Percentiles rank a stretch among this genome's conserved stretches.
These are phyloP conservation scores for Tetrastigma voinierianum DNA, from an alignment of 164 flowering plant species.

Conservation along the genomic window DNA sequence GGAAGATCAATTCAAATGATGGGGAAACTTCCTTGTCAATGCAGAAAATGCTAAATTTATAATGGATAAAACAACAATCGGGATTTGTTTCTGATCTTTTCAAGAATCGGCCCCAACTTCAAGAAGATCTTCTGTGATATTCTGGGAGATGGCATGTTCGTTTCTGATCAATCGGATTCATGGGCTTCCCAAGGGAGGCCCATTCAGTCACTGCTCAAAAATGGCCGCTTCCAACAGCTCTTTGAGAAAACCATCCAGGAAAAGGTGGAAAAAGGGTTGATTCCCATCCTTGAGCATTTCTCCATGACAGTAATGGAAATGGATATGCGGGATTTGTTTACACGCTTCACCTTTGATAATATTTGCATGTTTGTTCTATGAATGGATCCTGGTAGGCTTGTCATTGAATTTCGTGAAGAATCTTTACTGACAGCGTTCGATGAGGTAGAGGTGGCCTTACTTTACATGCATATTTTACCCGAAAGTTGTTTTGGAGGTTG, in stretches of 20 bases:
- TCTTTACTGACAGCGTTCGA: slow-evolving; percentile 21
- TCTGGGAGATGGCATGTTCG: slow-evolving; percentile 18
- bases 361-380: too few relatives aligned
- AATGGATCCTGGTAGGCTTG: slow-evolving; percentile 17
- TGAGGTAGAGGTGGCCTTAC: slow-evolving; percentile 13
- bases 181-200: slow-evolving; percentile 25
- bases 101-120: slow-evolving; percentile 1
- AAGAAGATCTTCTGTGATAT: slow-evolving; percentile 11
- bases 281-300: slow-evolving; percentile 24
- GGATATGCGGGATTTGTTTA: slow-evolving; percentile 29
- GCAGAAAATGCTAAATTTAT: too few relatives aligned
- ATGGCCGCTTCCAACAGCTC: too few relatives aligned
- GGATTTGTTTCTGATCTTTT: background rate
- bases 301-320: slow-evolving; percentile 8
- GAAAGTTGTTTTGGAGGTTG: too few relatives aligned
- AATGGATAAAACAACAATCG: too few relatives aligned
- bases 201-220: too few relatives aligned
- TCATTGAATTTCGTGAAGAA: slow-evolving; percentile 18
- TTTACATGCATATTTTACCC: slow-evolving; percentile 18
- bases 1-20: too few relatives aligned
- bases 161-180: slow-evolving; percentile 11
- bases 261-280: too few relatives aligned
- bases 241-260: too few relatives aligned
- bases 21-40: too few relatives aligned
- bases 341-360: slow-evolving; percentile 28